Percentiles rank a stretch among this genome's conserved stretches.
phyloP scores from a whole-genome alignment of 371 early-diverging fungal species.

The Amoeboaphelidium occidentale region DNA sequence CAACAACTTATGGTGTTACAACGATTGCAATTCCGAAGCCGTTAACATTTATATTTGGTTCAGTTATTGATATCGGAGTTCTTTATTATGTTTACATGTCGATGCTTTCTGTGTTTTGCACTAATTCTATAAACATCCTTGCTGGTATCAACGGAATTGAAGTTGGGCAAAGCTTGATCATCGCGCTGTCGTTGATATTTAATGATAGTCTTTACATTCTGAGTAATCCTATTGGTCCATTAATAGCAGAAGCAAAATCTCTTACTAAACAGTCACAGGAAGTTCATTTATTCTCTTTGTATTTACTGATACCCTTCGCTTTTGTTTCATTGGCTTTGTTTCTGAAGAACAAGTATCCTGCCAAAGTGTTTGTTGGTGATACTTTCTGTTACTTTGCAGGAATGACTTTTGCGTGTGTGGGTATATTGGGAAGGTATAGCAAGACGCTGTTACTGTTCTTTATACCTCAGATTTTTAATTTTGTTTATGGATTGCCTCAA shows the following conservation, averaged over 20 bases:
- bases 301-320: slow-evolving; percentile 72
- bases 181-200: slow-evolving; percentile 50
- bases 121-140: slow-evolving; percentile 91
- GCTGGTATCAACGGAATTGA: slow-evolving; percentile 97
- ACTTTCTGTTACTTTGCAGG: slow-evolving; percentile 93
- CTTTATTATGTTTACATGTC: slow-evolving; percentile 83
- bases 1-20: slow-evolving; percentile 63
- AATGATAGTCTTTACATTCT: slow-evolving; percentile 41
- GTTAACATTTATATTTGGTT: slow-evolving; percentile 38
- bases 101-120: slow-evolving; percentile 70
- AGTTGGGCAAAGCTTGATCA: slow-evolving; percentile 70
- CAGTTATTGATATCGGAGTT: slow-evolving; percentile 48
- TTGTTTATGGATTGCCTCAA: slow-evolving; percentile 81
- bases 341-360: slow-evolving; percentile 65
- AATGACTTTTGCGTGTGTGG: slow-evolving; percentile 89
- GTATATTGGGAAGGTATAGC: slow-evolving; percentile 72
- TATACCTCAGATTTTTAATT: slow-evolving; percentile 87
- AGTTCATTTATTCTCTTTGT: slow-evolving; percentile 54
- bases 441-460: slow-evolving; percentile 83
- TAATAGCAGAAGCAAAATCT: slow-evolving; percentile 9
- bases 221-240: slow-evolving; percentile 11
- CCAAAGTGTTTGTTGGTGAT: slow-evolving; percentile 88
- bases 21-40: slow-evolving; percentile 62
- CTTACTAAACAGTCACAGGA: slow-evolving; percentile 20
- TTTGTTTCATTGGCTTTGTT: slow-evolving; percentile 53